A percentile compares a stretch with the other conserved stretches of the same genome.
Conservation (phyloP, 768 basidiomycete genomes). For the Crepidotus variabilis region DNA sequence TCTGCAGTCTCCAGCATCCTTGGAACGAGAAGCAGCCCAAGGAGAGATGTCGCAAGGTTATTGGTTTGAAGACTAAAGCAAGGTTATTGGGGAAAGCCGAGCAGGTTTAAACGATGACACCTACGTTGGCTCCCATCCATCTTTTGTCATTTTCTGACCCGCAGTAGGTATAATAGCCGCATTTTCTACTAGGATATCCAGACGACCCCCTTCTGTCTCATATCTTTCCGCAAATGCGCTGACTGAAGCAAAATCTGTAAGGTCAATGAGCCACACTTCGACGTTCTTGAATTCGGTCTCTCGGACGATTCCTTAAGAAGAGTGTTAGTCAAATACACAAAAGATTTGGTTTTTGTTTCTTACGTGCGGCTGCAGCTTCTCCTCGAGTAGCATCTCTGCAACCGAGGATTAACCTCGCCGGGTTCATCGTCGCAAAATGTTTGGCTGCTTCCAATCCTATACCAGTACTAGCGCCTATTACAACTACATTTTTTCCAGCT, state of each 20-base stretch:
- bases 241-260: slow-evolving; percentile 37
- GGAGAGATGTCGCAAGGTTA: slow-evolving; percentile 35
- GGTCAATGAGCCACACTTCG: slow-evolving; percentile 39
- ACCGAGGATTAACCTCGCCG: slow-evolving; percentile 34
- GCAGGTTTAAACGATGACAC: slow-evolving; percentile 15
- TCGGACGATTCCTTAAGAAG: slow-evolving; percentile 19
- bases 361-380: slow-evolving; percentile 19
- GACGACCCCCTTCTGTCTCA: slow-evolving; percentile 26
- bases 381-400: slow-evolving; percentile 35
- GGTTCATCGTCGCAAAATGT: slow-evolving; percentile 42
- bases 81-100: too few relatives aligned
- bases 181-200: slow-evolving; percentile 45
- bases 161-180: slow-evolving; percentile 20
- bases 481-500: slow-evolving; percentile 44
- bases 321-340: background rate
- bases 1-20: slow-evolving; percentile 35
- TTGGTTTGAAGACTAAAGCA: slow-evolving; percentile 34
- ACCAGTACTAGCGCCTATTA: slow-evolving; percentile 49
- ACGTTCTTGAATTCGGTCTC: slow-evolving; percentile 29
- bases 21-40: slow-evolving; percentile 40
- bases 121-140: slow-evolving; percentile 42
- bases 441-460: slow-evolving; percentile 44
- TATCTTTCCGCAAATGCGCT: slow-evolving; percentile 32
- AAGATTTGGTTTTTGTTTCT: too few relatives aligned
- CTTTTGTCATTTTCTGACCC: slow-evolving; percentile 22